Conservation (phyloP, 2,329 filamentous ascomycete species). For the Cladosporium cucumerinum region DNA sequence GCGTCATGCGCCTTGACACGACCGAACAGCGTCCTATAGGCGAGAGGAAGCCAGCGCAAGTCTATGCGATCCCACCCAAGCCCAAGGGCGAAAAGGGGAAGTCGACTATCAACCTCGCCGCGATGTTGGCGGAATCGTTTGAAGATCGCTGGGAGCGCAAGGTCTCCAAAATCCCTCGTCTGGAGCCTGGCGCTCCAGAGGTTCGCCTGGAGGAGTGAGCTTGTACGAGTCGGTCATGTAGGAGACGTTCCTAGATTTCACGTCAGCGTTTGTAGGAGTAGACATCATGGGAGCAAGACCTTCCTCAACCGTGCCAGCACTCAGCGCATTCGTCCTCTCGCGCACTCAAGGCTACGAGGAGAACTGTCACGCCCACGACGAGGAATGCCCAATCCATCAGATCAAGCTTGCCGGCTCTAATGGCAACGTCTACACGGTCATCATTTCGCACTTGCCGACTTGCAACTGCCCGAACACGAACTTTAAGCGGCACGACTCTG, state of each 20-base stretch:
- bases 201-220: conserved; percentile 24
- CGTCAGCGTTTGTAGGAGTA: neutral
- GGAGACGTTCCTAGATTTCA: conserved; percentile 16
- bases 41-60: conserved; percentile 6
- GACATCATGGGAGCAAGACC: neutral
- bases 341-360: conserved; percentile 46
- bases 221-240: conserved; percentile 22
- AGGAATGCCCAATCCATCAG: conserved; percentile 49
- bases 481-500: conserved; percentile 26
- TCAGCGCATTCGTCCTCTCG: conserved; percentile 52
- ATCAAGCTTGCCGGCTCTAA: conserved; percentile 59
- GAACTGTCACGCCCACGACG: conserved; percentile 47
- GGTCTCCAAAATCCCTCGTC: conserved; percentile 10
- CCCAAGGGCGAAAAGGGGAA: neutral
- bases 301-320: conserved; percentile 25
- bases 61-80: conserved; percentile 5
- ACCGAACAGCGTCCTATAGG: neutral
- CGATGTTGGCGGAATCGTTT: conserved; percentile 7
- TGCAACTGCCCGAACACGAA: conserved; percentile 26
- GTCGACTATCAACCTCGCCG: conserved; percentile 2
- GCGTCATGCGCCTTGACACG: conserved; percentile 13
- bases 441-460: conserved; percentile 49
- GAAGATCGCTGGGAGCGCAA: conserved; percentile 12
- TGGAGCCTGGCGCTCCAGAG: conserved; percentile 24
- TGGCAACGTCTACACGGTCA: conserved; percentile 60